Percentiles rank a stretch among this genome's conserved stretches.
Evolutionary conservation across 179 eudicot genomes (phyloP).

Genomic region (Nepenthes alata): DNA sequence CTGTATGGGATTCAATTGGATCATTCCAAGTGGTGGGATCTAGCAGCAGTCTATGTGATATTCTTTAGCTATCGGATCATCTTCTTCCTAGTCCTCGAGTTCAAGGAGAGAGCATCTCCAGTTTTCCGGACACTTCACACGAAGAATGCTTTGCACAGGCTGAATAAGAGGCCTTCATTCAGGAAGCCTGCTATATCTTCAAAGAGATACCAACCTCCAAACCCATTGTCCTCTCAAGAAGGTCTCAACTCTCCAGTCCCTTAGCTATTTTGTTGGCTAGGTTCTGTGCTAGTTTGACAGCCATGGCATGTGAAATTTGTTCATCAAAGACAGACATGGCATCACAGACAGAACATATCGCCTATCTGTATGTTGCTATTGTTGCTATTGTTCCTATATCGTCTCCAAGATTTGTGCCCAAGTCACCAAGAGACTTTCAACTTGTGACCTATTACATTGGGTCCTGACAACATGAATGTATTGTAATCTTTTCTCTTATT

Average conservation of each 20-base stretch:
- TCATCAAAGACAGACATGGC: too few species aligned
- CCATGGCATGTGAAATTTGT: too few species aligned
- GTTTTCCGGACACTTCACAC: slow-evolving; percentile 29
- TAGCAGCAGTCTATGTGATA: slow-evolving; percentile 36
- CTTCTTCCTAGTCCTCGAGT: slow-evolving; percentile 50
- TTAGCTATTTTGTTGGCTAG: slow-evolving; percentile 6
- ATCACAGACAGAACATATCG: too few species aligned
- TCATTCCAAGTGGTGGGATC: slow-evolving; percentile 85
- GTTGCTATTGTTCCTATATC: too few species aligned
- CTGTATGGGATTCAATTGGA: slow-evolving; percentile 36
- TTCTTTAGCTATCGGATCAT: slow-evolving; percentile 38
- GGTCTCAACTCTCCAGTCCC: slow-evolving; percentile 67
- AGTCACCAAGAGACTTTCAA: too few species aligned
- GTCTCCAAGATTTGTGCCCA: too few species aligned
- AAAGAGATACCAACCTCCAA: slow-evolving; percentile 40
- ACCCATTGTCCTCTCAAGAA: slow-evolving; percentile 69
- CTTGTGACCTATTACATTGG: too few species aligned
- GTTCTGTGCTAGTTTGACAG: too few species aligned
- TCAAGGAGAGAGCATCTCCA: slow-evolving; percentile 53
- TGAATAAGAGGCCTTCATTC: slow-evolving; percentile 60
- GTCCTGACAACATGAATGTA: too few species aligned
- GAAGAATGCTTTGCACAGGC: slow-evolving; percentile 39
- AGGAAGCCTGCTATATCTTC: slow-evolving; percentile 44
- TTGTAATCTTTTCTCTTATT: too few species aligned
- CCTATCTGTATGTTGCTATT: too few species aligned